Evolutionary conservation across 2,329 filamentous ascomycete species (phyloP).

Genomic region (Epichloe uncinata): DNA sequence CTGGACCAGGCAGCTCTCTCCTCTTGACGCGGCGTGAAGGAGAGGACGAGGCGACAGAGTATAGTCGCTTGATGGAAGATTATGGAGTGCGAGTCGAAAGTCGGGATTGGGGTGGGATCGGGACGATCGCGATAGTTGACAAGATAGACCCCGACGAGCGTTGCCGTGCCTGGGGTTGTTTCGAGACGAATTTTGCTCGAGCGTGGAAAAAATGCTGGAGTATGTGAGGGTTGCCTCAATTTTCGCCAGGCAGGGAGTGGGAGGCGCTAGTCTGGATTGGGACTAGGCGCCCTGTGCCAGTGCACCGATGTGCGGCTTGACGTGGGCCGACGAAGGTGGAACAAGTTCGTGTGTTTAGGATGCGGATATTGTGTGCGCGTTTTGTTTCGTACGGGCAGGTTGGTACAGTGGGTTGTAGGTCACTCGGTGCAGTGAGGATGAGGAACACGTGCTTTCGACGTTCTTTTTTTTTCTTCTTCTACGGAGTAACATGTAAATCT

Average conservation of each 20-base stretch:
- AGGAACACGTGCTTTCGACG: background rate
- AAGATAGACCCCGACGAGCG: conserved; percentile 23
- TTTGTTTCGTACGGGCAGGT: background rate
- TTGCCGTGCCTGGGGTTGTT: conserved; percentile 28
- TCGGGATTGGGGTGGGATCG: conserved; percentile 11
- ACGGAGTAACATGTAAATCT: background rate
- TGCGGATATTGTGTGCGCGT: background rate
- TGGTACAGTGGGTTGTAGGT: too few species aligned
- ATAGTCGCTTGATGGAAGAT: conserved; percentile 2
- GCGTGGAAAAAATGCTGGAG: conserved; percentile 23
- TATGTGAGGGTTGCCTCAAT: conserved; percentile 29
- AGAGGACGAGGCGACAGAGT: conserved; percentile 5
- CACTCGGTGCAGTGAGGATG: too few species aligned
- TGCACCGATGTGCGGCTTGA: conserved; percentile 2
- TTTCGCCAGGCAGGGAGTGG: conserved; percentile 29
- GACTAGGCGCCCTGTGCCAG: background rate
- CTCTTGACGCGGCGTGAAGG: conserved; percentile 10
- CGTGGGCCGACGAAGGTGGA: background rate
- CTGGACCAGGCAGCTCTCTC: conserved; percentile 15
- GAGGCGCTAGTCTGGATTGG: conserved; percentile 23
- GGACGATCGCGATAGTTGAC: conserved; percentile 11
- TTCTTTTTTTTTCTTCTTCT: background rate
- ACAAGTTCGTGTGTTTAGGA: background rate
- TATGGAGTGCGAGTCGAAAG: background rate
- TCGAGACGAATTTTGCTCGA: conserved; percentile 30